These are phyloP conservation scores for Immersiella caudata DNA, from an alignment of 495 filamentous ascomycete species.

Conservation along the genomic window DNA sequence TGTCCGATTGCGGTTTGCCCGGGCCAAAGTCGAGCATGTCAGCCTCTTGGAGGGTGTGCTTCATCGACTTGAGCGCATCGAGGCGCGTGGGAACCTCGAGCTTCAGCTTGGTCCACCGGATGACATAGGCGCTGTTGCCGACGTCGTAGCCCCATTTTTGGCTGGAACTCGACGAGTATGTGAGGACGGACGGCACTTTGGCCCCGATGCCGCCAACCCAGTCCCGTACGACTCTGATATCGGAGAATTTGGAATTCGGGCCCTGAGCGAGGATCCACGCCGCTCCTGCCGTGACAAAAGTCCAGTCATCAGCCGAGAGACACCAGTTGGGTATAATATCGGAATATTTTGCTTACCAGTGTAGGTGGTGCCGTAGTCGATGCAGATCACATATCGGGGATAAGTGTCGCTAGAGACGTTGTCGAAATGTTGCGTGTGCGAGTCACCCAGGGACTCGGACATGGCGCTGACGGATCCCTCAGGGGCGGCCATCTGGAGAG, in stretches of 20 bases:
- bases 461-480: neutral
- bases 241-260: neutral
- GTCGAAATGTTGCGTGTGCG: neutral
- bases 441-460: neutral
- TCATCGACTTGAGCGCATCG: conserved; percentile 1
- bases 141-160: conserved; percentile 19
- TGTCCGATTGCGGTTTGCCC: neutral
- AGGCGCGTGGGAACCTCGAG: conserved; percentile 4
- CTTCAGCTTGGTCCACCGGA: conserved; percentile 20
- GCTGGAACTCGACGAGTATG: conserved; percentile 13
- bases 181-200: conserved; percentile 21
- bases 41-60: conserved; percentile 12
- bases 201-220: conserved; percentile 8
- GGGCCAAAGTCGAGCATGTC: neutral
- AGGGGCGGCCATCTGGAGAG: neutral
- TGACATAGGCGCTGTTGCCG: conserved; percentile 3
- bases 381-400: conserved; percentile 10
- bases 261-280: neutral
- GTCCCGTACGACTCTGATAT: conserved; percentile 15
- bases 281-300: neutral
- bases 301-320: too few relatives aligned
- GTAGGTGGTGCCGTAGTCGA: conserved; percentile 26
- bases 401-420: neutral
- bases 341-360: conserved; percentile 22
- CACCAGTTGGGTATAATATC: too few relatives aligned